Percentiles rank a stretch among this genome's conserved stretches.
phyloP scores from a whole-genome alignment of 1,284 basidiomycete genomes.

The Cystobasidium pallidum region DNA sequence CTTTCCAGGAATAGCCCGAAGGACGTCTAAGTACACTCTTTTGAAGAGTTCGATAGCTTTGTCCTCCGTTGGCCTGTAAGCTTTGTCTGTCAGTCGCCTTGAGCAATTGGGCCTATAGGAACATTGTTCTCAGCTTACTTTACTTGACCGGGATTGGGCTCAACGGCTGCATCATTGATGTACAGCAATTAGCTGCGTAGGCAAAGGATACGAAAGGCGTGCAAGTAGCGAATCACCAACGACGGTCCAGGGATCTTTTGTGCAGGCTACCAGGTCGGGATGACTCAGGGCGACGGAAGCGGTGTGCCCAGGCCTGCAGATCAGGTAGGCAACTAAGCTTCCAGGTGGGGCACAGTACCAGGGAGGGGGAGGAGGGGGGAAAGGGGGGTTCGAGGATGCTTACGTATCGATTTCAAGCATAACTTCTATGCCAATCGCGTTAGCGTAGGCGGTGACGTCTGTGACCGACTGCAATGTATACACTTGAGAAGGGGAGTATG shows the following conservation, averaged over 20 bases:
- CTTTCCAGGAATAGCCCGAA: conserved; percentile 53
- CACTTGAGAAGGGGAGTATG: conserved; percentile 65
- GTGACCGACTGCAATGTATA: conserved; percentile 68
- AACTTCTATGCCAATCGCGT: conserved; percentile 75
- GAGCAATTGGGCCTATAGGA: neutral
- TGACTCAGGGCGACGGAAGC: conserved; percentile 67
- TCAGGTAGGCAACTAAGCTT: too few species aligned
- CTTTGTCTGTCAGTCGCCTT: neutral
- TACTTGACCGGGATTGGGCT: conserved; percentile 66
- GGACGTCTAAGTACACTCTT: conserved; percentile 59
- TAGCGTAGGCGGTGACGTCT: conserved; percentile 72
- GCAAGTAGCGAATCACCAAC: neutral
- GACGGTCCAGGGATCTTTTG: conserved; percentile 54
- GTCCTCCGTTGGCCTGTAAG: conserved; percentile 58
- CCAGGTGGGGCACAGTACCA: too few species aligned
- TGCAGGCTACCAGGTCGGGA: conserved; percentile 75
- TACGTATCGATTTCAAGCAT: conserved; percentile 60
- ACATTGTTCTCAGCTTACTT: conserved; percentile 59
- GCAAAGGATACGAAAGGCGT: neutral
- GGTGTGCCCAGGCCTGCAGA: conserved; percentile 79
- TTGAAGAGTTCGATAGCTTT: conserved; percentile 61
- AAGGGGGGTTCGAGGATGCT: too few species aligned
- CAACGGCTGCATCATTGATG: neutral
- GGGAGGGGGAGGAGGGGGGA: too few species aligned
- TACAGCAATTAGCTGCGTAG: neutral